A percentile compares a stretch with the other conserved stretches of the same genome.
Conservation (phyloP, 371 early-diverging fungal genomes). For the Haplosporangium sp. region DNA sequence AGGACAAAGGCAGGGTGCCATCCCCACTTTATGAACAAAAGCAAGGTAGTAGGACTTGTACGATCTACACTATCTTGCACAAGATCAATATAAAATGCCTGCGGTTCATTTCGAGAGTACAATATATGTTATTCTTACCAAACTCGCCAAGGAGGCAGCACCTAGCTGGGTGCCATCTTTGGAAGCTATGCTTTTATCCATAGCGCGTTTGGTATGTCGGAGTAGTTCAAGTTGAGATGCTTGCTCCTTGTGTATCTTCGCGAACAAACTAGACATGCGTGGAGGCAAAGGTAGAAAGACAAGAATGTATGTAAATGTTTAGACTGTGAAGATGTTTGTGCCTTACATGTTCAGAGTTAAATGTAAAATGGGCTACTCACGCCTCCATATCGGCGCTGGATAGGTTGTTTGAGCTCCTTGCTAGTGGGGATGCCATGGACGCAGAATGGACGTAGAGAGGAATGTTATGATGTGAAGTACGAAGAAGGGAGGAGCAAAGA, state of each 20-base stretch:
- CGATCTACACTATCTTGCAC: no score
- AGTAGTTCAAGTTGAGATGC: slow-evolving; percentile 42
- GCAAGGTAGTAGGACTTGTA: no score
- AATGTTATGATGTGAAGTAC: no score
- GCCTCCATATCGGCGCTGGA: slow-evolving; percentile 53
- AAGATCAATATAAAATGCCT: no score
- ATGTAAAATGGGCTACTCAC: slow-evolving; percentile 21
- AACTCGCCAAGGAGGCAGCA: slow-evolving; percentile 32
- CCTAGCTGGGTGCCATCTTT: slow-evolving; percentile 27
- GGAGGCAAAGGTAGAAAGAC: neutral
- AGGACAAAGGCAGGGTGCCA: no score
- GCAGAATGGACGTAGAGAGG: no score
- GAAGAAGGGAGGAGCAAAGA: no score
- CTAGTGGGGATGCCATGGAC: slow-evolving; percentile 46
- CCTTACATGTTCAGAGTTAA: neutral
- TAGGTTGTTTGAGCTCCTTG: slow-evolving; percentile 39
- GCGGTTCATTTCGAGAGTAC: no score
- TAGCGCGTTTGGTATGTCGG: slow-evolving; percentile 52
- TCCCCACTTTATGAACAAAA: no score
- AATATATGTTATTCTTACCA: no score
- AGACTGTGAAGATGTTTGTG: neutral
- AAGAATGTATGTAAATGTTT: neutral
- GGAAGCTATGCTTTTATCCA: slow-evolving; percentile 40
- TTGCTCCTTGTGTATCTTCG: slow-evolving; percentile 54
- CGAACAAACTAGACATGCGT: slow-evolving; percentile 28